Percentiles rank a stretch among this genome's conserved stretches.
Evolutionary conservation across 2,329 filamentous ascomycete species (phyloP).

Genomic region (Coniochaeta pulveracea): DNA sequence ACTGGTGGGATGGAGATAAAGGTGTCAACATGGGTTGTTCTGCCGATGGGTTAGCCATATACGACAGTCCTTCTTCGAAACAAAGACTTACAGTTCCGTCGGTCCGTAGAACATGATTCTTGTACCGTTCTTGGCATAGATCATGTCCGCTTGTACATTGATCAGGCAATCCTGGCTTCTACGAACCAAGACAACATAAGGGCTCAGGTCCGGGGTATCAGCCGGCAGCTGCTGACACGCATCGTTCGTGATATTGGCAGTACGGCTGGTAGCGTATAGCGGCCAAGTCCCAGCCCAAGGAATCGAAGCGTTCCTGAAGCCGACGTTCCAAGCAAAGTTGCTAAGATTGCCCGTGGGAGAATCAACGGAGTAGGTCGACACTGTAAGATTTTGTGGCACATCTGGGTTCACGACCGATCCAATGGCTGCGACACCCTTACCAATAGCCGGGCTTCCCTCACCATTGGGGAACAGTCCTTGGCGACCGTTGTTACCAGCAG

Average conservation of each 20-base stretch:
- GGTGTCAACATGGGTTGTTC: too few species aligned
- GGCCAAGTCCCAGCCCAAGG: slow-evolving; percentile 8
- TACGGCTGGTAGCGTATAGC: slow-evolving; percentile 16
- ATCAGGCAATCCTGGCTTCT: background rate
- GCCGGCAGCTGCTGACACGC: slow-evolving; percentile 26
- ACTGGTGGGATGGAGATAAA: background rate
- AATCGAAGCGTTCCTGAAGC: slow-evolving; percentile 6
- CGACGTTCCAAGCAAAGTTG: slow-evolving; percentile 9
- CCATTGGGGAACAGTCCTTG: slow-evolving; percentile 11
- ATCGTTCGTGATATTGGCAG: slow-evolving; percentile 19
- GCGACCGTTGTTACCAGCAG: slow-evolving; percentile 16
- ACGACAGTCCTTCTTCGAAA: slow-evolving; percentile 5
- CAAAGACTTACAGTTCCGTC: slow-evolving; percentile 4
- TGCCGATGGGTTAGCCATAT: slow-evolving; percentile 7
- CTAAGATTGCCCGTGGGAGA: background rate
- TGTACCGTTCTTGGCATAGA: slow-evolving; percentile 19
- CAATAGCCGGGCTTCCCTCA: slow-evolving; percentile 13
- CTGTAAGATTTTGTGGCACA: slow-evolving; percentile 9
- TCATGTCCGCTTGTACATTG: slow-evolving; percentile 16
- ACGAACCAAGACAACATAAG: slow-evolving; percentile 27
- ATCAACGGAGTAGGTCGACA: slow-evolving; percentile 10
- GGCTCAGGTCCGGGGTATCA: slow-evolving; percentile 25
- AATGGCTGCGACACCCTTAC: slow-evolving; percentile 13
- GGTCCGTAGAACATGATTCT: slow-evolving; percentile 6
- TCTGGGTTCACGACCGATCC: slow-evolving; percentile 14